Conservation (phyloP, 2,329 filamentous ascomycete genomes). For the Talaromyces sp. region DNA sequence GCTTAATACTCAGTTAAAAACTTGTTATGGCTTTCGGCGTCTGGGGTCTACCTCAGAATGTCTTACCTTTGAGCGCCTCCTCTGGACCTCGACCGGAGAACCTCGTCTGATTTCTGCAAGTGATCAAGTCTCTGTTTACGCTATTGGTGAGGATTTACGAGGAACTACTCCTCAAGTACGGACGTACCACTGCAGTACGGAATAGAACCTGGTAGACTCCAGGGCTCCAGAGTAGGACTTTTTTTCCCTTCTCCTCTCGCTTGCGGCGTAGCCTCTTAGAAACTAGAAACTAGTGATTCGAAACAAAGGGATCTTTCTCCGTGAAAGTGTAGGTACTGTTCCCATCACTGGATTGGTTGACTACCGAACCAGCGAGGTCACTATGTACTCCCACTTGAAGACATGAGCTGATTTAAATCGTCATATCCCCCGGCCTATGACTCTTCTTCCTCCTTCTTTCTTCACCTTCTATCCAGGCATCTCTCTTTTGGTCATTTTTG, state of each 20-base stretch:
- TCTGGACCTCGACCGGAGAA: neutral
- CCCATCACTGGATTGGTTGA: neutral
- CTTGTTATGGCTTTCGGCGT: neutral
- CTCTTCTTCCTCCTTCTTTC: neutral
- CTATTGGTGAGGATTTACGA: neutral
- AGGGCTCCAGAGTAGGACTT: no score
- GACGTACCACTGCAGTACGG: neutral
- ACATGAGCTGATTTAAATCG: conserved; percentile 3
- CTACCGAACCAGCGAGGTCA: neutral
- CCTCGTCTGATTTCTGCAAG: conserved; percentile 5
- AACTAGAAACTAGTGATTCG: neutral
- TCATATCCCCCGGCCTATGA: neutral
- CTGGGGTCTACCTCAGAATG: conserved; percentile 19
- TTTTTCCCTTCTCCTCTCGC: neutral
- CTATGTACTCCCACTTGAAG: neutral
- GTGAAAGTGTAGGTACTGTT: neutral
- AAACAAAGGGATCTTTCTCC: neutral
- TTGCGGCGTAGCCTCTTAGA: neutral
- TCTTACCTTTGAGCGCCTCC: conserved; percentile 18
- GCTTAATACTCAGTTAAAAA: neutral
- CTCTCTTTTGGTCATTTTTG: neutral
- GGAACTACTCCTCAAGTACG: neutral
- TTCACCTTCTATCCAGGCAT: neutral
- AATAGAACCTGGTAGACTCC: neutral
- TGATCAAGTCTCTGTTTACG: neutral